phyloP scores from a whole-genome alignment of 495 filamentous ascomycete species.

The Podospora appendiculata region DNA sequence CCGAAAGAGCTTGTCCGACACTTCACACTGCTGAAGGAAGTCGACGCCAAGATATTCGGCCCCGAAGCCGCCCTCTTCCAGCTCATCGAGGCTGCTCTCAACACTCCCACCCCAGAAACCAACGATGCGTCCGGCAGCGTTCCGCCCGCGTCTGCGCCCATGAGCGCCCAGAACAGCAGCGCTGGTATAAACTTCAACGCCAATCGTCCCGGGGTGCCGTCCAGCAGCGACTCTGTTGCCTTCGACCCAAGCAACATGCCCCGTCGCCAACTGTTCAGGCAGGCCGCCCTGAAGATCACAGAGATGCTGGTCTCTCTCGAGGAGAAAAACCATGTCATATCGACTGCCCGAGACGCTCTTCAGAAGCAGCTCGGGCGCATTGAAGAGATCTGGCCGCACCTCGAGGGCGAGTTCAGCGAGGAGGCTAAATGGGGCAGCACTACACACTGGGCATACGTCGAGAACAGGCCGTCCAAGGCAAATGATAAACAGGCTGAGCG shows the following conservation, averaged over 20 bases:
- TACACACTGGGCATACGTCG: conserved; percentile 92
- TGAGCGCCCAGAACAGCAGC: conserved; percentile 37
- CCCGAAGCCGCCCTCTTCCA: conserved; percentile 64
- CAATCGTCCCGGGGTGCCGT: conserved; percentile 21
- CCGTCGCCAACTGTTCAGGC: conserved; percentile 60
- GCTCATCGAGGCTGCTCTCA: conserved; percentile 59
- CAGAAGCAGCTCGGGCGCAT: conserved; percentile 78
- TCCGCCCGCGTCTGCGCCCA: conserved; percentile 30
- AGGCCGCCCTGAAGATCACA: conserved; percentile 48
- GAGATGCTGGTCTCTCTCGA: conserved; percentile 81
- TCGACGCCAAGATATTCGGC: conserved; percentile 86
- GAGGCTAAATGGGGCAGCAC: conserved; percentile 86
- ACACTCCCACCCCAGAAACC: conserved; percentile 43
- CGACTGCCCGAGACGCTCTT: conserved; percentile 80
- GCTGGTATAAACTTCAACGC: conserved; percentile 24
- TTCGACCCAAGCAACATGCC: conserved; percentile 44
- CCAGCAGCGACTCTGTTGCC: conserved; percentile 29
- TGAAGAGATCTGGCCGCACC: conserved; percentile 73
- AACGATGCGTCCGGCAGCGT: conserved; percentile 37
- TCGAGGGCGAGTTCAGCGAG: conserved; percentile 85
- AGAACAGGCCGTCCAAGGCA: conserved; percentile 63
- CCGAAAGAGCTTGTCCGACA: conserved; percentile 92
- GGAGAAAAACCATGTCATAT: conserved; percentile 94
- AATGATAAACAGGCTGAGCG: conserved; percentile 54
- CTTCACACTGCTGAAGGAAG: conserved; percentile 90